phyloP scores from a whole-genome alignment of 352 stramenopile genomes.

The Lagenidium sp. region DNA sequence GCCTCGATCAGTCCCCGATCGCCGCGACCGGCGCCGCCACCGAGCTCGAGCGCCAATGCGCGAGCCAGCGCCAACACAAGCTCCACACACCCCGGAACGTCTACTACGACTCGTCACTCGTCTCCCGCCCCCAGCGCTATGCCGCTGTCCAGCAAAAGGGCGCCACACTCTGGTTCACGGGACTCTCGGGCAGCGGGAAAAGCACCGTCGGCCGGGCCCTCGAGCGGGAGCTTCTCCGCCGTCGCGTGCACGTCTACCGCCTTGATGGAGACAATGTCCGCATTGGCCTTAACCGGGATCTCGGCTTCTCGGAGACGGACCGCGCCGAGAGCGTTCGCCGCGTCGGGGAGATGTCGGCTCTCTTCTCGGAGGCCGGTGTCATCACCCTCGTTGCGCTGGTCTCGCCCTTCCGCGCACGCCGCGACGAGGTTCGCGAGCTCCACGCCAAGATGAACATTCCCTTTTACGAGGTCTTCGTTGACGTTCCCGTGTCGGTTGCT shows the following conservation, averaged over 20 bases:
- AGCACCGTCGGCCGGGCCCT: constrained; percentile 96
- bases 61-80: constrained; percentile 49
- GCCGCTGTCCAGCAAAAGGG: constrained; percentile 91
- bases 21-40: constrained; percentile 10
- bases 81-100: constrained; percentile 69
- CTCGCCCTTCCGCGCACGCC: constrained; percentile 91
- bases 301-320: constrained; percentile 94
- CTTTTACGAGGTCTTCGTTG: constrained; percentile 99
- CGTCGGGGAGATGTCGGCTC: constrained; percentile 93
- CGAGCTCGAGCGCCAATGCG: constrained; percentile 36
- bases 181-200: constrained; percentile 96
- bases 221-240: constrained; percentile 91
- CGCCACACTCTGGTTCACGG: constrained; percentile 98
- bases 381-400: constrained; percentile 98
- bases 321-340: constrained; percentile 95
- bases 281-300: constrained; percentile 96
- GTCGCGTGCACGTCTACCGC: constrained; percentile 95
- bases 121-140: constrained; percentile 53
- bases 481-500: constrained; percentile 95
- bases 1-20: neutral
- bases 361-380: constrained; percentile 95
- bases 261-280: constrained; percentile 98
- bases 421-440: constrained; percentile 92
- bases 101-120: constrained; percentile 76
- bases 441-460: constrained; percentile 90